phyloP scores from a whole-genome alignment of 2,329 filamentous ascomycete species.

The Hortaea werneckii region DNA sequence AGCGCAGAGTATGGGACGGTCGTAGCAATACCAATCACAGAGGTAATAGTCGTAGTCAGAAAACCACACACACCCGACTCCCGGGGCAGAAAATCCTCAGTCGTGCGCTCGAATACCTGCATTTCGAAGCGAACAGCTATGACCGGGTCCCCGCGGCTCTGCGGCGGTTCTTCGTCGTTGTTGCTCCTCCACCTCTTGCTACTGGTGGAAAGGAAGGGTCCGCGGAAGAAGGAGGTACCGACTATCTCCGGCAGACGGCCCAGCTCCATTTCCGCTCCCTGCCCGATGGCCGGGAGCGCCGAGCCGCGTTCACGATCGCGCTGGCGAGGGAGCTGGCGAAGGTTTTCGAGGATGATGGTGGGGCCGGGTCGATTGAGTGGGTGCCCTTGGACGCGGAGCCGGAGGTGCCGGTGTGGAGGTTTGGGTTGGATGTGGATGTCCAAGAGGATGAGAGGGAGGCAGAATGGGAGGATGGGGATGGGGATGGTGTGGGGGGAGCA shows the following conservation, averaged over 20 bases:
- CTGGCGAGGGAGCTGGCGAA: constrained; percentile 2
- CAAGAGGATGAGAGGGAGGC: no score
- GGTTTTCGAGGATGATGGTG: constrained; percentile 5
- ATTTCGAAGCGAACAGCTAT: constrained; percentile 5
- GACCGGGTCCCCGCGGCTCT: constrained; percentile 1
- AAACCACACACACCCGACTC: background rate
- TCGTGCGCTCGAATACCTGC: constrained; percentile 2
- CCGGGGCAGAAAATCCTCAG: background rate
- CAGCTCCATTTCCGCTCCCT: background rate
- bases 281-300: background rate
- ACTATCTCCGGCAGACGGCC: no score
- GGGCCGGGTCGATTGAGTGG: constrained; percentile 4
- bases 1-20: background rate
- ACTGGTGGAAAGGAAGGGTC: no score
- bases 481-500: no score
- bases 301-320: constrained; percentile 4
- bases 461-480: background rate
- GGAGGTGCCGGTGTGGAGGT: background rate
- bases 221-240: no score
- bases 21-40: no score
- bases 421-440: background rate
- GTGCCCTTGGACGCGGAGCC: background rate
- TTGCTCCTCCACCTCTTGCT: no score
- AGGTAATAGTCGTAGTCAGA: background rate
- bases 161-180: constrained; percentile 4